Base-by-base conservation (phyloP, 2,329 filamentous ascomycete genomes). In the Trichoderma sp. region DNA sequence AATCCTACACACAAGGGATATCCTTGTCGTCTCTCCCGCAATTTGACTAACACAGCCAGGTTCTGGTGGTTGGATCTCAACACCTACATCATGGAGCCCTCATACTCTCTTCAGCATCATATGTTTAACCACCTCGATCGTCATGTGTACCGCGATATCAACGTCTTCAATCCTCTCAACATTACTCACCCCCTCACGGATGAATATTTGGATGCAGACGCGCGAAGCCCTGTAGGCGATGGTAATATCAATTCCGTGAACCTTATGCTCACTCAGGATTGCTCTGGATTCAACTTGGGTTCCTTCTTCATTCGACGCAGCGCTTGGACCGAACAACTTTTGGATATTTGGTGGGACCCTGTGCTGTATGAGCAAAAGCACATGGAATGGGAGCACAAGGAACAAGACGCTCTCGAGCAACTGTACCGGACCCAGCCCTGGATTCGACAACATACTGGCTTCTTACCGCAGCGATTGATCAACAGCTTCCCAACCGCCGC, bases 21-120 rank as follows among this genome's bases (percentile, higher is more conserved):
- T 23, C 30, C 43, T 36, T 30, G 15, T 34, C 11, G n/a, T 20
- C 39, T n/a, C 78, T 32, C 6, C 50, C 26, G n/a, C 63, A 64
- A 15, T 12, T 94, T 93, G 93, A 61, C 61, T 59, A 59, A 30
- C 30, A 12, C 23, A 9, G 15, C 32, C 20, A 97, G 95, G 95
- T 96, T 99, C 78, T 99, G 96, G 96, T 99, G 96, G 95, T 87
- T 99, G 71, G 96, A 99, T 81, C 88, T 98, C 50, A 97, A 97
- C 83, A 99, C 96, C 3, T 97, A 95, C 82, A 91, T 99, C 81
- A 99, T 99, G 96, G 96, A 99, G 80, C 94, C 94, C 4, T 91
- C 90, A 23, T 93, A 94, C 81, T 97, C 95, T 11, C 87, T 99
- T 23, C 95, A 98, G 80, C 86, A 88, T 57, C 95, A 99, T 81